Evolutionary conservation across 495 filamentous ascomycete genomes (phyloP).

Genomic region (Trichoderma erinaceum): DNA sequence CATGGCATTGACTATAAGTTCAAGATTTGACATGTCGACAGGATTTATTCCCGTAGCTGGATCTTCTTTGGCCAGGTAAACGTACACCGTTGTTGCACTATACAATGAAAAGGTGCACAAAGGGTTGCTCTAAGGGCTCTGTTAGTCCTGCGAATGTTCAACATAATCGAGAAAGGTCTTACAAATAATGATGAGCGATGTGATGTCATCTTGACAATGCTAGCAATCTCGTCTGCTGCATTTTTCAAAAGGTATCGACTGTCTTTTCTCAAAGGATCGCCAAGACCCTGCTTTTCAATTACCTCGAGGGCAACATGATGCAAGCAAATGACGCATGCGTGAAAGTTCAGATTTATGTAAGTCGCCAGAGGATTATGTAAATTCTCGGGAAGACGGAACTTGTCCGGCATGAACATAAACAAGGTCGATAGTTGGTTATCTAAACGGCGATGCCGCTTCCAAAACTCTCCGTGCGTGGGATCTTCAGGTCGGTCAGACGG

Average conservation of each 20-base stretch:
- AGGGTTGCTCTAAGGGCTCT: slow-evolving; percentile 28
- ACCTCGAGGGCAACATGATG: slow-evolving; percentile 37
- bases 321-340: slow-evolving; percentile 39
- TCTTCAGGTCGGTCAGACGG: slow-evolving; percentile 36
- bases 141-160: slow-evolving; percentile 1
- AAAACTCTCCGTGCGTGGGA: slow-evolving; percentile 34
- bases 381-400: slow-evolving; percentile 34
- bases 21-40: slow-evolving; percentile 27
- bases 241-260: slow-evolving; percentile 31
- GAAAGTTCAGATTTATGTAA: slow-evolving; percentile 40
- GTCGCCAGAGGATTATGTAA: slow-evolving; percentile 33
- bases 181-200: slow-evolving; percentile 28
- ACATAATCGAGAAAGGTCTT: slow-evolving; percentile 4
- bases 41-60: slow-evolving; percentile 10
- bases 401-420: slow-evolving; percentile 43
- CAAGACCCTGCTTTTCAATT: slow-evolving; percentile 32
- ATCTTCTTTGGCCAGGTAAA: slow-evolving; percentile 28
- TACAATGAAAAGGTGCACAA: slow-evolving; percentile 38
- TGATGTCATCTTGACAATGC: slow-evolving; percentile 36
- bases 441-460: slow-evolving; percentile 41
- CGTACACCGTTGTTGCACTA: slow-evolving; percentile 36
- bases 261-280: slow-evolving; percentile 24
- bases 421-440: slow-evolving; percentile 39
- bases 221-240: slow-evolving; percentile 38
- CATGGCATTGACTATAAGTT: slow-evolving; percentile 37